Percentiles rank a stretch among this genome's conserved stretches.
These are phyloP conservation scores for Scedosporium boydii DNA, from an alignment of 2,329 filamentous ascomycete species.

Conservation along the genomic window DNA sequence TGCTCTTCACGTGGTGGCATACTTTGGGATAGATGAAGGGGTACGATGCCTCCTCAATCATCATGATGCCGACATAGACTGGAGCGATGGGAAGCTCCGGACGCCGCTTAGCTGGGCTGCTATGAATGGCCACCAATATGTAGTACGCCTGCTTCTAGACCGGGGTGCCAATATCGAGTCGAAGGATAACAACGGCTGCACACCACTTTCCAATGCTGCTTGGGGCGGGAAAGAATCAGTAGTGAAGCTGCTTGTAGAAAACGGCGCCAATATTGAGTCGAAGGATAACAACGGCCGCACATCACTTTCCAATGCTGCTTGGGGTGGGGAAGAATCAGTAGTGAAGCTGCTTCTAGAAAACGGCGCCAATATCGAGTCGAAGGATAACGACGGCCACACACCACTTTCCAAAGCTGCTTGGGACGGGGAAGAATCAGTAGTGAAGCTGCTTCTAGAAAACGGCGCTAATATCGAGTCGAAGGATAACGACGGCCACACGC, in stretches of 20 bases:
- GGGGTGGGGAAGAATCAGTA: not conserved
- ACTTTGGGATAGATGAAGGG: not conserved
- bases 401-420: not conserved
- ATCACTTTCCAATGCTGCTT: not conserved
- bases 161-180: not conserved
- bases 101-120: not conserved
- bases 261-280: not conserved
- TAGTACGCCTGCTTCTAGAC: not conserved
- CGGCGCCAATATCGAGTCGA: not conserved
- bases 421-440: not conserved
- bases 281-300: not conserved
- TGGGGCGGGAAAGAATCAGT: not conserved
- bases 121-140: not conserved
- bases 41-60: not conserved
- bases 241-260: not conserved
- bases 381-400: not conserved
- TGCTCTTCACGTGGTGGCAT: not conserved
- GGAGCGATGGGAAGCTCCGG: not conserved
- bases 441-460: not conserved
- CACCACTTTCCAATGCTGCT: not conserved
- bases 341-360: not conserved
- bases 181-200: not conserved
- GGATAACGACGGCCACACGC: not conserved
- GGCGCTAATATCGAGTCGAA: not conserved
- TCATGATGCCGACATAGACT: not conserved